Base-by-base conservation (phyloP, 768 basidiomycete species). In the Mycena haematopus region DNA sequence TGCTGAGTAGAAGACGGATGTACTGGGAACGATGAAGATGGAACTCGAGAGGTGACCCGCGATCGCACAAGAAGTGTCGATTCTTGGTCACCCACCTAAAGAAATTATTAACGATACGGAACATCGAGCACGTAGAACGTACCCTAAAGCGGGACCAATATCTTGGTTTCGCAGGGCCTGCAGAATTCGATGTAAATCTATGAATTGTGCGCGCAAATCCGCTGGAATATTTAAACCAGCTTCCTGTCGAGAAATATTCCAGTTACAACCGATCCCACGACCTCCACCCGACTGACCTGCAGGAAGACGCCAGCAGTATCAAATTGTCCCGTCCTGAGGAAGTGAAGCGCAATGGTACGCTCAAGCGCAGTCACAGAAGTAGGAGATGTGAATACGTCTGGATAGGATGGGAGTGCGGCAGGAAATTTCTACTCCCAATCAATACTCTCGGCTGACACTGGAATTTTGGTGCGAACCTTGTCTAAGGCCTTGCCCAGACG, bases 1-100 rank as follows among this genome's bases (percentile, higher is more conserved):
- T 82, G 31, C 85, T 79, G 51, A 91, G 79, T 21, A 96, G 82
- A 11, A 96, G 79, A 4, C 88, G 87, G 56, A 97, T 84, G 73
- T 93, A 98, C 73, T 95, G 90, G 11, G 93, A 95, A 27, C 93
- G 91, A 69, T 98, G 93, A 27, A 99, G 84, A 71, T 90, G 80
- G 72, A 96, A 99, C 68, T 95, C 93, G 13, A 99, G 83, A 0
- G 92, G 83, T 1, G 95, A 96, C 10, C 85, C 84, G 33, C 90
- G 88, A 6, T 80, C 75, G 49, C 79, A 79, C 14, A 97, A 80
- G 71, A 92, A 95, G 3, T 70, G 57, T 29, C 84, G 82, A 69
- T 96, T 88, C 56, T 78, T 79, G 45, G 77, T 77, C 15, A 89
- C 85, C 97, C 96, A 99, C 62, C 95, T 97, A 63, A 52, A 31